These are phyloP conservation scores for Cicer yamashitae DNA, from an alignment of 306 rosid genomes.

Conservation along the genomic window DNA sequence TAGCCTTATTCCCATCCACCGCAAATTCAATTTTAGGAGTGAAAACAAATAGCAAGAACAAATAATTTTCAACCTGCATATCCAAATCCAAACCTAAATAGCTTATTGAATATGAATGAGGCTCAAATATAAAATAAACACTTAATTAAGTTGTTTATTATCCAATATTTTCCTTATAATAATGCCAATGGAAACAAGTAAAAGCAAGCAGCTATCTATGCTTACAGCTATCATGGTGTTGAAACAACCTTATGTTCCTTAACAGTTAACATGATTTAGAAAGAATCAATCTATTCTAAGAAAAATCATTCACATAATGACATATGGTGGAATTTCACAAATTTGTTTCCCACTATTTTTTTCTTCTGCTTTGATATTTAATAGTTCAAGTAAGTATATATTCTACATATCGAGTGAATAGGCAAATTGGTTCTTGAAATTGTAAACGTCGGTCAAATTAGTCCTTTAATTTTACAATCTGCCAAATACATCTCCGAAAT, in stretches of 20 bases:
- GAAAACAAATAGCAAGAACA: background rate
- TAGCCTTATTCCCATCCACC: background rate
- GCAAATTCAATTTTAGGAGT: background rate
- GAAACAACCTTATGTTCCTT: constrained; percentile 19
- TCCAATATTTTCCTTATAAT: background rate
- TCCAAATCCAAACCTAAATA: background rate
- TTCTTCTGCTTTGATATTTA: background rate
- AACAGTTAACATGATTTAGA: background rate
- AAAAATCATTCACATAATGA: too few species aligned
- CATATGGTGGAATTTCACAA: too few species aligned
- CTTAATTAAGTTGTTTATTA: background rate
- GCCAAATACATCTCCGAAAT: too few species aligned
- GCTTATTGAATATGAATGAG: background rate
- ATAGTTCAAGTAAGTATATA: too few species aligned
- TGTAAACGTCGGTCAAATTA: too few species aligned
- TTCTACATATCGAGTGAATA: too few species aligned
- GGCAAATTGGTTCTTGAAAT: too few species aligned
- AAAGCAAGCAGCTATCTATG: background rate
- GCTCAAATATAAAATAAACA: background rate
- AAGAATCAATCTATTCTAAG: too few species aligned
- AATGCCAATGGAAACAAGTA: background rate
- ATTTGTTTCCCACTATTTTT: background rate
- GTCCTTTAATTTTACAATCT: too few species aligned
- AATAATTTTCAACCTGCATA: too few species aligned
- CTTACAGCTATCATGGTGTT: background rate